Evolutionary conservation across 768 basidiomycete genomes (phyloP).

Genomic region (Grammothele lineata): DNA sequence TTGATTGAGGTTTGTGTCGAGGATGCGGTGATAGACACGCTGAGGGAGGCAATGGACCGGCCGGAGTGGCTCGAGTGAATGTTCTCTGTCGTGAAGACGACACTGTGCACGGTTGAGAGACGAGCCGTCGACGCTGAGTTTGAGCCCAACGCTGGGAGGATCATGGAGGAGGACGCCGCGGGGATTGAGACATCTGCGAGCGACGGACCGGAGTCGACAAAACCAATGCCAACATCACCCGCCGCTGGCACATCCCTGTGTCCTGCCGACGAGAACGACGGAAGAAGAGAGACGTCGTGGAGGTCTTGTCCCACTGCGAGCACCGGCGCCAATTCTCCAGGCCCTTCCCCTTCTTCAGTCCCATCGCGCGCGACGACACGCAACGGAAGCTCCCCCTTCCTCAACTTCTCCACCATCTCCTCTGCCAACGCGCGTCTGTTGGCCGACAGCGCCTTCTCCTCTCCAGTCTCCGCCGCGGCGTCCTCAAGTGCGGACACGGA

Average conservation of each 20-base stretch:
- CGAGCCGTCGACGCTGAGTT: background rate
- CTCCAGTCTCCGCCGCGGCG: too few relatives aligned
- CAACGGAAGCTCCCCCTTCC: constrained; percentile 1
- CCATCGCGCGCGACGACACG: too few relatives aligned
- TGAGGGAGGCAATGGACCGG: background rate
- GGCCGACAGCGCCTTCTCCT: constrained; percentile 4
- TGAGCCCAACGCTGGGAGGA: background rate
- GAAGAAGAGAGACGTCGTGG: background rate
- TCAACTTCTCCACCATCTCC: constrained; percentile 7
- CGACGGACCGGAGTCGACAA: background rate
- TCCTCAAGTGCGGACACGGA: constrained; percentile 15
- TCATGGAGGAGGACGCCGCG: constrained; percentile 12
- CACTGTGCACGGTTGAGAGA: constrained; percentile 1
- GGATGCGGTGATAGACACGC: constrained; percentile 7
- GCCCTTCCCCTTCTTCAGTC: too few relatives aligned
- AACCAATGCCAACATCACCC: background rate
- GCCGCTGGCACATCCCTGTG: background rate
- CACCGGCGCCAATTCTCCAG: too few relatives aligned
- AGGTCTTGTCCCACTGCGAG: too few relatives aligned
- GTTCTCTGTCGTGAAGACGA: too few relatives aligned
- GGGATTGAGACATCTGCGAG: background rate
- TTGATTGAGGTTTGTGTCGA: constrained; percentile 8
- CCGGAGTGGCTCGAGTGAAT: constrained; percentile 2
- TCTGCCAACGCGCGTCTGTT: constrained; percentile 5
- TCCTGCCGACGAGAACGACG: background rate